phyloP scores from a whole-genome alignment of 192 early-diverging fungal genomes.

The Linnemannia exigua region DNA sequence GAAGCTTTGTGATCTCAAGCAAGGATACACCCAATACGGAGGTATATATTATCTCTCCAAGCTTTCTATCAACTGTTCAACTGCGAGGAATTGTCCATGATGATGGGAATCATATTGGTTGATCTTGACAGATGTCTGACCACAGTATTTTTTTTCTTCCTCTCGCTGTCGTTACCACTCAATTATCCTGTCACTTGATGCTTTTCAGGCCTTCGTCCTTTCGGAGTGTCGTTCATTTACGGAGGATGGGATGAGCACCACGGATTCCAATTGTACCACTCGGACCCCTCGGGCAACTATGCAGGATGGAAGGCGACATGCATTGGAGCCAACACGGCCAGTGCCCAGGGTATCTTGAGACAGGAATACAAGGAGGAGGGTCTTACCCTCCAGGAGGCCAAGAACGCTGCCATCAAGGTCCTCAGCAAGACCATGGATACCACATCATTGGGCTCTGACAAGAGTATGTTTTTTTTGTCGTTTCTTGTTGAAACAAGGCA shows the following conservation, averaged over 20 bases:
- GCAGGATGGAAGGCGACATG: constrained; percentile 99
- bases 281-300: constrained; percentile 99
- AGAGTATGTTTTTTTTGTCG: constrained; percentile 69
- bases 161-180: too few relatives aligned
- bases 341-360: constrained; percentile 93
- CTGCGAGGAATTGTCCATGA: too few relatives aligned
- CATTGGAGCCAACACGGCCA: constrained; percentile 95
- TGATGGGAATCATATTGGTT: too few relatives aligned
- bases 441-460: constrained; percentile 91
- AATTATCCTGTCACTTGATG: neutral
- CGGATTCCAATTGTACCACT: constrained; percentile 98
- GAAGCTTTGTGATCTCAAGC: constrained; percentile 96
- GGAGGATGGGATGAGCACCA: constrained; percentile 92
- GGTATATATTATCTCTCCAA: constrained; percentile 34
- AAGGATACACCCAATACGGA: constrained; percentile 99
- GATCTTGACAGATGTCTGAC: too few relatives aligned
- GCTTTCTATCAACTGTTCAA: neutral
- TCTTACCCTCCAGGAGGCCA: constrained; percentile 89
- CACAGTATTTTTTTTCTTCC: too few relatives aligned
- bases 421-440: constrained; percentile 98
- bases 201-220: constrained; percentile 87
- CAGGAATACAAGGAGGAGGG: constrained; percentile 95
- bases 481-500: constrained; percentile 1
- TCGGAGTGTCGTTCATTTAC: constrained; percentile 98
- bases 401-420: constrained; percentile 91